Conservation (phyloP, 169 alveolate species). For the Plasmodium coatneyi region DNA sequence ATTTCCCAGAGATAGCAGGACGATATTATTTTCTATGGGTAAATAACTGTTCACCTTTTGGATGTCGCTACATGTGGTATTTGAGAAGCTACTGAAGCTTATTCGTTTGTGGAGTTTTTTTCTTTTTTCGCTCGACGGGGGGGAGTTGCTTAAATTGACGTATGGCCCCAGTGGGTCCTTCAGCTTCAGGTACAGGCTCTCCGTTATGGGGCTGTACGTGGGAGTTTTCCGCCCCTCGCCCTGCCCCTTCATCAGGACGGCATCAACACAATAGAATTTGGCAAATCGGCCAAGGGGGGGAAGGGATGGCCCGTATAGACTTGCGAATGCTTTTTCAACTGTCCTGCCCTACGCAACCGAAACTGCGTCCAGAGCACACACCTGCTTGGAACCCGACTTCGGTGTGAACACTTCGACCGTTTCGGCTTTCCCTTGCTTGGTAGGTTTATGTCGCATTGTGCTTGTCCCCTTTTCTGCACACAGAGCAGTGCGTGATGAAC, state of each 20-base stretch:
- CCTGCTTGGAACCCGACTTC: not conserved
- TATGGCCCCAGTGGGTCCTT: constrained; percentile 57
- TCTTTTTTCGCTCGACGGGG: constrained; percentile 28
- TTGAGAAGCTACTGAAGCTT: constrained; percentile 71
- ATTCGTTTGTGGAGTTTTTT: constrained; percentile 8
- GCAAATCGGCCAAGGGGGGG: not conserved
- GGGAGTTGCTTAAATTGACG: constrained; percentile 18
- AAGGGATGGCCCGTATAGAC: not conserved
- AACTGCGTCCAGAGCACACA: not conserved
- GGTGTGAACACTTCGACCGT: not conserved
- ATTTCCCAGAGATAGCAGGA: constrained; percentile 35
- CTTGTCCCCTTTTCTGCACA: no score
- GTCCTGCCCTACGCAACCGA: not conserved
- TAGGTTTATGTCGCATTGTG: not conserved
- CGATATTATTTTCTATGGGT: constrained; percentile 40
- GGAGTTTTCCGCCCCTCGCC: not conserved
- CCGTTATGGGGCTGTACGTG: constrained; percentile 29
- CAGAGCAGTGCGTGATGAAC: no score
- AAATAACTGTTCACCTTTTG: constrained; percentile 46
- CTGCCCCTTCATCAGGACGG: not conserved
- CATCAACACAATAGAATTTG: not conserved
- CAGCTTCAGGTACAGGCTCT: constrained; percentile 47
- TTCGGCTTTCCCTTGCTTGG: not conserved
- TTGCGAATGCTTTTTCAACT: not conserved
- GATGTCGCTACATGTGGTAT: constrained; percentile 75